Base-by-base conservation (phyloP, 495 filamentous ascomycete species). In the Penicillium coprophilum region DNA sequence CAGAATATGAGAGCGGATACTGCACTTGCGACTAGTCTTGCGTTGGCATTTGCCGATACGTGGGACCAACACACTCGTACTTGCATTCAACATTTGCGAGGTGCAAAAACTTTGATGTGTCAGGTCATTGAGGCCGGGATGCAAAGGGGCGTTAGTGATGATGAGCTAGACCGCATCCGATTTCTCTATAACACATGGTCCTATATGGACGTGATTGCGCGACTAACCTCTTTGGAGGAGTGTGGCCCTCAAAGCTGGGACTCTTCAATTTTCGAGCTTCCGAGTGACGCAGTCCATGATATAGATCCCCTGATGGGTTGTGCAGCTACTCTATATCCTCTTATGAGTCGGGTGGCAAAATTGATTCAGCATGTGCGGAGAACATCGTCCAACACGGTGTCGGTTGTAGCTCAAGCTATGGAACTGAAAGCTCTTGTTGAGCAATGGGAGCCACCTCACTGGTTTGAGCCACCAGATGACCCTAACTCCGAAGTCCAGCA, bases 161-260 rank as follows among this genome's bases (percentile, higher is more conserved):
- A 78, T 19, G 82, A 86, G 28, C 66, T 84, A 17, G 70, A 76
- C 39, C 70, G 87, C 10, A 71, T 91, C 46, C 80, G 80, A 38
- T 91, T 91, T 62, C 71, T 92, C 38, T 87, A 87, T 66, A 91
- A 89, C 66, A 85, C 87, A 9, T 91, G 85, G 84, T 77, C 91
- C 17, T 92, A 91, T 61, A 88, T 91, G 84, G 87, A 92, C 70
- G 89, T 91, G 34, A 86, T 92, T 56, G 85, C 88, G 20, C 83
- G 87, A 11, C 70, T 92, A 31, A 91, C 88, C 0, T 86, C 87
- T 13, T 71, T 85, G 20, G 83, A 84, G 51, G 80, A 82, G 5
- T 81, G 84, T 19, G 81, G 83, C 1, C 70, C 73, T 13, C 77
- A 77, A 51, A 75, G 81, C 51, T 74, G 86, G 50, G 82, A 87